These are phyloP conservation scores for Exophiala oligosperma DNA, from an alignment of 2,329 filamentous ascomycete genomes.

Conservation along the genomic window DNA sequence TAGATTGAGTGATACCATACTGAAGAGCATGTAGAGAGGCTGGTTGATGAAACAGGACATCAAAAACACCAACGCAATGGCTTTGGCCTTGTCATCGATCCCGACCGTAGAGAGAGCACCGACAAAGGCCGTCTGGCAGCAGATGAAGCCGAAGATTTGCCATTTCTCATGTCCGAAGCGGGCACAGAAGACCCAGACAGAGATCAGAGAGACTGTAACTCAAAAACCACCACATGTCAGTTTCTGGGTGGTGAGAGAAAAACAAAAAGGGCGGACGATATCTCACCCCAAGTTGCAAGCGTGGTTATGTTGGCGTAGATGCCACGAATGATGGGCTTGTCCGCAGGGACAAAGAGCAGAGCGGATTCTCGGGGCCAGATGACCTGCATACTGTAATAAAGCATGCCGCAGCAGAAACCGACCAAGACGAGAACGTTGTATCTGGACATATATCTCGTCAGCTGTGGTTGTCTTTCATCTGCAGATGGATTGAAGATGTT, in stretches of 20 bases:
- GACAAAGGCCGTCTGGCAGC: conserved; percentile 11
- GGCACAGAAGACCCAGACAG: conserved; percentile 16
- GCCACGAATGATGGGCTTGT: conserved; percentile 13
- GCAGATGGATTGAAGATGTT: background rate
- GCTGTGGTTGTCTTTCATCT: background rate
- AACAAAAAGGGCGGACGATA: background rate
- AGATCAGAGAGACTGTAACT: conserved; percentile 12
- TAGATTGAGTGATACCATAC: conserved; percentile 20
- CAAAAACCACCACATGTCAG: background rate
- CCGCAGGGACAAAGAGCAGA: conserved; percentile 11
- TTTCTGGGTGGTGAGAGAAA: background rate
- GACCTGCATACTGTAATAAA: conserved; percentile 48
- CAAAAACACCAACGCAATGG: conserved; percentile 4
- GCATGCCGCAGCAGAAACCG: conserved; percentile 45
- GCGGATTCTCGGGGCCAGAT: conserved; percentile 42
- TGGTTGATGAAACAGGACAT: background rate
- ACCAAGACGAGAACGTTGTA: conserved; percentile 42
- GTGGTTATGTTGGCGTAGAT: conserved; percentile 12
- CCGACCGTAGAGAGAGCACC: conserved; percentile 10
- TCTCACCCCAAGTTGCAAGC: conserved; percentile 13
- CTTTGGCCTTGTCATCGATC: conserved; percentile 15
- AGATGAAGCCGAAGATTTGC: conserved; percentile 17
- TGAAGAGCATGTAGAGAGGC: conserved; percentile 18
- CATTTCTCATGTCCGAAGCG: conserved; percentile 18
- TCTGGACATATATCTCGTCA: conserved; percentile 28